Base-by-base conservation (phyloP, 2,329 filamentous ascomycete genomes). In the Lasiodiplodia sp. region DNA sequence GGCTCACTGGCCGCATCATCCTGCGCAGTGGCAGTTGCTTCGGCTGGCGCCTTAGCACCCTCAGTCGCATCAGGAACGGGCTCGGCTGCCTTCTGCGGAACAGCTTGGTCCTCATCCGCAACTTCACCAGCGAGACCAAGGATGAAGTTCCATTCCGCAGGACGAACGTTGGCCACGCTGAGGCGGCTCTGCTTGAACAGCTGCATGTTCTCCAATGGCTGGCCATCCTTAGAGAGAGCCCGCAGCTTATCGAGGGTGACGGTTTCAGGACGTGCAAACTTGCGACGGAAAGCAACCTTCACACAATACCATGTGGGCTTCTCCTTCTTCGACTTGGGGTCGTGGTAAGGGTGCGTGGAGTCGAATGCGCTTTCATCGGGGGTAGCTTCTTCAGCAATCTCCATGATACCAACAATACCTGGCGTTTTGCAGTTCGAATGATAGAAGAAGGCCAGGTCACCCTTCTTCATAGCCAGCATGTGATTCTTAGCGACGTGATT, bases 371-470 rank as follows among this genome's bases (percentile, higher is more conserved):
- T 87, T 75, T 90, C 90, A 75, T 99, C 96, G 10, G 92, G 87
- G 2, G 91, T 90, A 72, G 93, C 91, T 77, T 97, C 94, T 72
- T 88, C 86, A 18, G 96, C 94, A 71, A 99, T 92, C 75, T 96
- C 92, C 91, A 97, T 94, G 21, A 91, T 88, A 1, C 94, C 94
- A 1, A 91, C 93, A 58, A 98, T 93, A 2, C 92, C 95, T 0
- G 94, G 94, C 28, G 91, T 87, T 78, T 96, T 97, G 81, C 92
- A 96, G 75, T 96, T 97, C 57, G 92, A 97, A 80, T 97, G 95
- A 78, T 98, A 98, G 83, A 99, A 98, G 82, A 99, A 98, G 31
- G 94, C 94, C 38, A 94, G 85, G 76, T 99, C 96, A 63, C 94
- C 94, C 68, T 90, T 89, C 74, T 92, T 94, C 96, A 99, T 99